Conservation (phyloP, 257 asterid genomes). For the Nicotiana noctiflora region DNA sequence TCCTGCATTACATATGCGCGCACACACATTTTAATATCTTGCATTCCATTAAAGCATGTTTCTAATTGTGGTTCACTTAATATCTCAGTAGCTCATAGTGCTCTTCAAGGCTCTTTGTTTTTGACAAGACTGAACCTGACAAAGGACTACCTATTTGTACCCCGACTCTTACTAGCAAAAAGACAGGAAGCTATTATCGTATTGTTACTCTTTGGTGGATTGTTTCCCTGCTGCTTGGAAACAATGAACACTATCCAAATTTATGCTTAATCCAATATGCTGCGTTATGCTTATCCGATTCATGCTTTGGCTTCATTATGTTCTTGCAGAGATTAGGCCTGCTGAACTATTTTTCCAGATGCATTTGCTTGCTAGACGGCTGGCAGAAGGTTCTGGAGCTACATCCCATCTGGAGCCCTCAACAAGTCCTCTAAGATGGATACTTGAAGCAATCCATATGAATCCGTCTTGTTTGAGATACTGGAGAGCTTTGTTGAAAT, state of each 20-base stretch:
- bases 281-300: neutral
- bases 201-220: neutral
- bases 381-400: constrained; percentile 17
- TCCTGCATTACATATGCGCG: too few species aligned
- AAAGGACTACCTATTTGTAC: neutral
- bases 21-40: neutral
- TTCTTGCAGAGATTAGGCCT: constrained; percentile 59
- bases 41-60: neutral
- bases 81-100: neutral
- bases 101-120: neutral
- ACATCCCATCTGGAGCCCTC: constrained; percentile 17
- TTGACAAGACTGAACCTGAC: neutral
- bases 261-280: neutral
- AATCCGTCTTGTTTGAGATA: constrained; percentile 83
- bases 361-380: constrained; percentile 54
- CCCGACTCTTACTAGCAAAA: neutral
- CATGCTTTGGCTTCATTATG: constrained; percentile 3
- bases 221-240: neutral
- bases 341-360: constrained; percentile 87
- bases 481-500: constrained; percentile 54
- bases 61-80: too few species aligned
- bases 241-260: neutral
- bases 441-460: constrained; percentile 69
- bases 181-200: neutral
- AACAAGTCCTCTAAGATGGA: constrained; percentile 40